These are phyloP conservation scores for Canariomyces notabilis DNA, from an alignment of 2,329 filamentous ascomycete genomes.

Conservation along the genomic window DNA sequence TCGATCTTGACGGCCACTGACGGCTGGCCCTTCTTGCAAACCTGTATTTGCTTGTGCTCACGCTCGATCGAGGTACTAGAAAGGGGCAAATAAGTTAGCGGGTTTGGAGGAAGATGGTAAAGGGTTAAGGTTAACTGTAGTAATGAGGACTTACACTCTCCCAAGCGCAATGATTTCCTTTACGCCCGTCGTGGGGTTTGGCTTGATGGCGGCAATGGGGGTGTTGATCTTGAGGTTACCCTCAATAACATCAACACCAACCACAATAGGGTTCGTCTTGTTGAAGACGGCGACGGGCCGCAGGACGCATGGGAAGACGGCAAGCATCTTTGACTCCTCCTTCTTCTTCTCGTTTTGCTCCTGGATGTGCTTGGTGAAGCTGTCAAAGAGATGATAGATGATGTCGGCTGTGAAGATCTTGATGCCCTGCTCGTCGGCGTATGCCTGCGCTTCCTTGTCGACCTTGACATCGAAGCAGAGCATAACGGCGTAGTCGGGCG, in stretches of 20 bases:
- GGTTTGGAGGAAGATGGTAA: neutral
- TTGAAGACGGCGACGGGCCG: constrained; percentile 92
- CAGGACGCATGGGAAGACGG: constrained; percentile 94
- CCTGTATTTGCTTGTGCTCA: constrained; percentile 88
- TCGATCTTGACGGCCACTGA: constrained; percentile 98
- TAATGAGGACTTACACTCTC: constrained; percentile 70
- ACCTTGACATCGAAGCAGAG: constrained; percentile 99
- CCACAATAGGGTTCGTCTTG: constrained; percentile 91
- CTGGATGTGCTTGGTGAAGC: constrained; percentile 93
- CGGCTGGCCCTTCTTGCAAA: constrained; percentile 96
- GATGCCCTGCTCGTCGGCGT: constrained; percentile 90
- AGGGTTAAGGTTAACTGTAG: too few relatives aligned
- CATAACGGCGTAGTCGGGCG: constrained; percentile 96
- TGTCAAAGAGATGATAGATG: constrained; percentile 97
- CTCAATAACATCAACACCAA: constrained; percentile 93
- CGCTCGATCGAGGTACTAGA: constrained; percentile 88
- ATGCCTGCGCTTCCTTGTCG: constrained; percentile 87
- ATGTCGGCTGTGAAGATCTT: constrained; percentile 99
- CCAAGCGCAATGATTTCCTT: constrained; percentile 84
- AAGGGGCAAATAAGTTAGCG: constrained; percentile 20
- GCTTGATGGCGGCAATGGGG: constrained; percentile 81
- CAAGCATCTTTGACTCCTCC: constrained; percentile 90
- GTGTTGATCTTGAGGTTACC: constrained; percentile 83
- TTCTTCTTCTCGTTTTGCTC: constrained; percentile 84
- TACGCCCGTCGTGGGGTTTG: constrained; percentile 67